Percentiles rank a stretch among this genome's conserved stretches.
phyloP scores from a whole-genome alignment of 31 red algal species.

The Endocladia muricata region DNA sequence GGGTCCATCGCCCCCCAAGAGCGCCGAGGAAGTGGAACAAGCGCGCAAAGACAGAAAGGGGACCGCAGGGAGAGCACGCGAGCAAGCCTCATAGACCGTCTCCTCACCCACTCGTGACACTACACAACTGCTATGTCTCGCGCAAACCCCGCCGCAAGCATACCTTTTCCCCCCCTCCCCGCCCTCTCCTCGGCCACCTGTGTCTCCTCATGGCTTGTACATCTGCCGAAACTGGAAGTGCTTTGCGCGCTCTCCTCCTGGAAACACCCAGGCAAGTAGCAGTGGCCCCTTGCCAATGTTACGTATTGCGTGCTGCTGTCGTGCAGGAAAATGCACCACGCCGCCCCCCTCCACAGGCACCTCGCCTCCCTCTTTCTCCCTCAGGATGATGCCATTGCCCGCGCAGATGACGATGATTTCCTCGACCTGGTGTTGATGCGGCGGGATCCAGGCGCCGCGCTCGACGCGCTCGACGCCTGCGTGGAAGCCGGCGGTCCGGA shows the following conservation, averaged over 20 bases:
- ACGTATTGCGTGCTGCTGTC: not conserved
- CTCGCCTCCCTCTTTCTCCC: not conserved
- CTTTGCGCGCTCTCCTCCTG: not conserved
- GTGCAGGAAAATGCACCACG: not conserved
- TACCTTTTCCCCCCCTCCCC: no score
- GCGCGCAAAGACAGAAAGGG: not conserved
- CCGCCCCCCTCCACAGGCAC: not conserved
- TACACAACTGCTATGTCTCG: no score
- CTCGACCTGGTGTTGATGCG: not conserved
- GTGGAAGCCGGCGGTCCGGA: not conserved
- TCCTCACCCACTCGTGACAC: no score
- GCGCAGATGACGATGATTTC: not conserved
- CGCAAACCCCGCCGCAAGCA: no score
- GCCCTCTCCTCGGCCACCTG: no score
- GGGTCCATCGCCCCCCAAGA: conserved; percentile 43
- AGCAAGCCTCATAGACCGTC: no score
- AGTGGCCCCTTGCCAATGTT: not conserved
- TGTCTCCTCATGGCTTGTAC: no score
- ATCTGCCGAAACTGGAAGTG: not conserved
- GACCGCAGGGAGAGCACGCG: no score
- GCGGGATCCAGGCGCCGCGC: not conserved
- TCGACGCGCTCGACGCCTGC: not conserved
- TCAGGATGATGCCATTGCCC: not conserved
- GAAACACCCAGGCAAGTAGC: not conserved
- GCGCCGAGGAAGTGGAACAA: not conserved